These are phyloP conservation scores for Hypoxylon fuscum DNA, from an alignment of 495 filamentous ascomycete genomes.

Conservation along the genomic window DNA sequence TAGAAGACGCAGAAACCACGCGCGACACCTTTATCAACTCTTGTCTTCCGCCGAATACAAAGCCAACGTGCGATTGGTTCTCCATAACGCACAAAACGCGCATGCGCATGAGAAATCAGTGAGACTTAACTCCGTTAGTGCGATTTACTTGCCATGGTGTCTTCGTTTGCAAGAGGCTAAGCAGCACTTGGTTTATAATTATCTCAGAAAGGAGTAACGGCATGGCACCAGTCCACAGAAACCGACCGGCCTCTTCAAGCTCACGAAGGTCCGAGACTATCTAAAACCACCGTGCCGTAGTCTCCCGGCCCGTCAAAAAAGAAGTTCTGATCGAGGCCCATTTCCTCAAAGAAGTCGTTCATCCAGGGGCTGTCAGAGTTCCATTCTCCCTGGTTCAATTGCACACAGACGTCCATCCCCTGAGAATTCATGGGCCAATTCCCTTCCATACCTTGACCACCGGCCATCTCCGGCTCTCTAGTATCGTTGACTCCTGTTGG, in stretches of 20 bases:
- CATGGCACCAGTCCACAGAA: not conserved
- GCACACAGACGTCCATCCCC: constrained; percentile 4
- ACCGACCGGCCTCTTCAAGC: not conserved
- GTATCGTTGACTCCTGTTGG: not conserved
- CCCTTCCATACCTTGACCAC: constrained; percentile 10
- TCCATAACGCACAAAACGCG: not conserved
- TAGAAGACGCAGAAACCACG: constrained; percentile 5
- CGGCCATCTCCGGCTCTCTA: not conserved
- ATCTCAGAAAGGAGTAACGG: not conserved
- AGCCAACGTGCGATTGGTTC: not conserved
- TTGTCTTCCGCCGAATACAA: not conserved
- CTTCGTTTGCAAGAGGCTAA: no score
- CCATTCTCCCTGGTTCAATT: constrained; percentile 11
- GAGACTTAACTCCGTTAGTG: no score
- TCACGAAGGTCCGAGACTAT: constrained; percentile 2
- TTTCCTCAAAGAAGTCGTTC: constrained; percentile 34
- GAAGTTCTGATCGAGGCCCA: constrained; percentile 36
- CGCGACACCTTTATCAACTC: not conserved
- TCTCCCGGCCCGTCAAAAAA: constrained; percentile 27
- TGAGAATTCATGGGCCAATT: constrained; percentile 12
- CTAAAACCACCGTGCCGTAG: constrained; percentile 20
- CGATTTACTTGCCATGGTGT: no score
- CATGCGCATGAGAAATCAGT: no score
- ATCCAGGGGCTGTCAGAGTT: constrained; percentile 16
- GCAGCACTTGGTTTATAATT: no score